A percentile compares a stretch with the other conserved stretches of the same genome.
phyloP scores from a whole-genome alignment of 2,329 filamentous ascomycete species.

The Rhinocladiella mackenziei region DNA sequence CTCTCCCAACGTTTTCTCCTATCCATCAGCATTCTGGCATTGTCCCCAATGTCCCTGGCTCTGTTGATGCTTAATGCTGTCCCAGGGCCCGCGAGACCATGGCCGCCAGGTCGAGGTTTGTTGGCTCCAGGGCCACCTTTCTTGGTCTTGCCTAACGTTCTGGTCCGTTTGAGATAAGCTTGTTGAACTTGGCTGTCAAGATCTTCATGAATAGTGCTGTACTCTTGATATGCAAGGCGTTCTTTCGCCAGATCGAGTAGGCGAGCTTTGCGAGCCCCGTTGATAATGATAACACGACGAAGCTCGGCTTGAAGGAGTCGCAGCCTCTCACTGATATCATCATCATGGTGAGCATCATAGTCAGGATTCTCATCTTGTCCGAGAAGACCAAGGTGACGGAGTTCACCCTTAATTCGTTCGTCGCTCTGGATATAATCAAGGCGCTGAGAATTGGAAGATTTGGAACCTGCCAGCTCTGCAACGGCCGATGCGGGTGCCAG shows the following conservation, averaged over 20 bases:
- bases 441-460: conserved; percentile 68
- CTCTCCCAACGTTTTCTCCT: conserved; percentile 83
- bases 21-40: conserved; percentile 90
- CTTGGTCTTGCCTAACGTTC: conserved; percentile 89
- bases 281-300: conserved; percentile 76
- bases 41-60: conserved; percentile 74
- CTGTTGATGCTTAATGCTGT: conserved; percentile 55
- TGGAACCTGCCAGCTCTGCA: conserved; percentile 65
- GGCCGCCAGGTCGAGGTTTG: conserved; percentile 54
- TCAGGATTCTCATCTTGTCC: conserved; percentile 66
- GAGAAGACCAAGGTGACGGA: conserved; percentile 85
- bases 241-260: conserved; percentile 84
- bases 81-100: conserved; percentile 47
- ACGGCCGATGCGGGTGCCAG: conserved; percentile 72
- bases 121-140: conserved; percentile 69
- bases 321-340: conserved; percentile 86
- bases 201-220: conserved; percentile 93
- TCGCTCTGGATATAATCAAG: conserved; percentile 84
- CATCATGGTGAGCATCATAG: conserved; percentile 86
- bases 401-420: conserved; percentile 83
- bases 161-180: conserved; percentile 91
- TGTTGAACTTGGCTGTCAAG: conserved; percentile 91
- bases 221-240: conserved; percentile 93
- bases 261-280: conserved; percentile 84
- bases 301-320: conserved; percentile 79